Percentiles rank a stretch among this genome's conserved stretches.
Conservation (phyloP, 192 early-diverging fungal genomes). For the Cetraspora pellucida region DNA sequence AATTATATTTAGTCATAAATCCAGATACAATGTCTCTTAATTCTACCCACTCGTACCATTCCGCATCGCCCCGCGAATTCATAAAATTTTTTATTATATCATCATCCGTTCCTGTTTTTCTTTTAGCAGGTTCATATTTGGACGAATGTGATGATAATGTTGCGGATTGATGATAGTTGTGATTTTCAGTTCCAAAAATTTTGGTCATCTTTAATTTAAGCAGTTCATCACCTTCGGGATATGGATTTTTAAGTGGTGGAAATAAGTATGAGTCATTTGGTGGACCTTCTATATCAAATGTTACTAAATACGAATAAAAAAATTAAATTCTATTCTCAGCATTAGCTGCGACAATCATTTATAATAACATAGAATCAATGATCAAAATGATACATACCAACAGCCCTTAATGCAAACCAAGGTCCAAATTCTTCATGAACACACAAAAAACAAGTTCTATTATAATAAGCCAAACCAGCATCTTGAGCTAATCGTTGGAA, state of each 20-base stretch:
- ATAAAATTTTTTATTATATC: neutral
- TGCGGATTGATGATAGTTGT: neutral
- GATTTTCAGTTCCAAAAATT: slow-evolving; percentile 6
- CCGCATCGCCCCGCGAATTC: neutral
- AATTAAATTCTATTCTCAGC: too few relatives aligned
- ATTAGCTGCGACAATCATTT: too few relatives aligned
- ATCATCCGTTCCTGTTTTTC: neutral
- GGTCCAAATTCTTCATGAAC: slow-evolving; percentile 13
- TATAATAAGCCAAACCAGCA: slow-evolving; percentile 18
- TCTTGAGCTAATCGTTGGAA: slow-evolving; percentile 7
- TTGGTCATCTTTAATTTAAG: neutral
- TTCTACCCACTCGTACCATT: slow-evolving; percentile 21
- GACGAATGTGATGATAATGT: too few relatives aligned
- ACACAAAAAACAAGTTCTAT: neutral
- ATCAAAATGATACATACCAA: neutral
- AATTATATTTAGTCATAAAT: slow-evolving; percentile 3
- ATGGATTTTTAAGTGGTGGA: slow-evolving; percentile 19
- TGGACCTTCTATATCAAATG: slow-evolving; percentile 21
- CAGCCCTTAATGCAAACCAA: slow-evolving; percentile 23
- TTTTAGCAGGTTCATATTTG: too few relatives aligned
- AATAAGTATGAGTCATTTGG: neutral
- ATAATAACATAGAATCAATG: too few relatives aligned
- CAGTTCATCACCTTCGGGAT: neutral
- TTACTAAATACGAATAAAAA: neutral
- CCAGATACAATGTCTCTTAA: slow-evolving; percentile 6